A percentile compares a stretch with the other conserved stretches of the same genome.
phyloP scores from a whole-genome alignment of 2,329 filamentous ascomycete genomes.

The Xylariaceae sp. region DNA sequence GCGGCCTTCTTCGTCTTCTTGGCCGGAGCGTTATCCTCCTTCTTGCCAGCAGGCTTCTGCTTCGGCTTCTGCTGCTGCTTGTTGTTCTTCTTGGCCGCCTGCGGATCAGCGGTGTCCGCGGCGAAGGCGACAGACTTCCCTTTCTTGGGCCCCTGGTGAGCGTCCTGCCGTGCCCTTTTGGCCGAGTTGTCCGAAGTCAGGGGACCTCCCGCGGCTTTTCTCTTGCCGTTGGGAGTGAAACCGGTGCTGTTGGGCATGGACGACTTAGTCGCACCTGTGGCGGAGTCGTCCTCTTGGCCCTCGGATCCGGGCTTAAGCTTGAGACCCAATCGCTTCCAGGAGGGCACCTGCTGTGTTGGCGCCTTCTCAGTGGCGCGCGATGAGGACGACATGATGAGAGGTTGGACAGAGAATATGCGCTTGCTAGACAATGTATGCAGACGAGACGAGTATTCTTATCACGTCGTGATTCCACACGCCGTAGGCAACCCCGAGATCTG shows the following conservation, averaged over 20 bases:
- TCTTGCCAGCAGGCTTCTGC: slow-evolving; percentile 33
- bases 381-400: slow-evolving; percentile 40
- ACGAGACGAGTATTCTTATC: not conserved
- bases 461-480: no score
- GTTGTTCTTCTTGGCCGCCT: slow-evolving; percentile 28
- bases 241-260: slow-evolving; percentile 23
- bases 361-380: slow-evolving; percentile 35
- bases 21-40: slow-evolving; percentile 23
- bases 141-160: slow-evolving; percentile 39
- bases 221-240: slow-evolving; percentile 28
- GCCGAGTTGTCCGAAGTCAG: slow-evolving; percentile 30
- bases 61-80: slow-evolving; percentile 31
- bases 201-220: slow-evolving; percentile 29
- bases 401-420: slow-evolving; percentile 18
- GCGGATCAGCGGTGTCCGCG: slow-evolving; percentile 22
- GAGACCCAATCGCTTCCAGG: slow-evolving; percentile 59
- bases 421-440: not conserved
- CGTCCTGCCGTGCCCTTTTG: slow-evolving; percentile 30
- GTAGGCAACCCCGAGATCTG: no score
- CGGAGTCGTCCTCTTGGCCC: slow-evolving; percentile 29
- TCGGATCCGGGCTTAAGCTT: slow-evolving; percentile 49
- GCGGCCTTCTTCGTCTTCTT: slow-evolving; percentile 26
- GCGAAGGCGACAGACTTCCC: slow-evolving; percentile 45
- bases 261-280: slow-evolving; percentile 12
- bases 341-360: slow-evolving; percentile 46